These are phyloP conservation scores for Aspergillus transmontanensis DNA, from an alignment of 2,329 filamentous ascomycete species.

Conservation along the genomic window DNA sequence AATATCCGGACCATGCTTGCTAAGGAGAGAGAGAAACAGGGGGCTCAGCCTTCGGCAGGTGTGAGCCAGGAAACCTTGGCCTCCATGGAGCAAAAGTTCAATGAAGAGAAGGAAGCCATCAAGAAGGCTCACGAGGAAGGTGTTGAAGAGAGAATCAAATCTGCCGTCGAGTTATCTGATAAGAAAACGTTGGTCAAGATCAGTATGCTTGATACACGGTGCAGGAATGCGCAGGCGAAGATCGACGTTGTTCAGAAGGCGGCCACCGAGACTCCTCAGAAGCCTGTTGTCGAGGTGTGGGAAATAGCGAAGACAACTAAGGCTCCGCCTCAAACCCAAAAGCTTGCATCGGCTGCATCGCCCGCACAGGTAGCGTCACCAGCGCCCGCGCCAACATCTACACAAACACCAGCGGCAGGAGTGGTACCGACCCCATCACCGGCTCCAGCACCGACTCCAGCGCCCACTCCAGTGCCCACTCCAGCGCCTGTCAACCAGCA, in stretches of 20 bases:
- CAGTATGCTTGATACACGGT: slow-evolving; percentile 76
- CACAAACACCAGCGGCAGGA: slow-evolving; percentile 16
- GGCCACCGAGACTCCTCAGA: slow-evolving; percentile 80
- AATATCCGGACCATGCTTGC: slow-evolving; percentile 59
- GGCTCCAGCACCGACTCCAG: slow-evolving; percentile 15
- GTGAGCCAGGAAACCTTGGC: slow-evolving; percentile 39
- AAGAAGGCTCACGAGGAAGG: slow-evolving; percentile 57
- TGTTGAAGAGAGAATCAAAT: slow-evolving; percentile 59
- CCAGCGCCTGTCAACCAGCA: slow-evolving; percentile 8
- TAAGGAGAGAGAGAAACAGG: slow-evolving; percentile 46
- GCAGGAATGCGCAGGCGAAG: slow-evolving; percentile 67
- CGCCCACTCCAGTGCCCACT: slow-evolving; percentile 19
- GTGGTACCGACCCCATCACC: slow-evolving; percentile 3
- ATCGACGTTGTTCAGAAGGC: slow-evolving; percentile 78
- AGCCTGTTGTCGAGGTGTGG: slow-evolving; percentile 85
- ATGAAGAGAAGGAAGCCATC: slow-evolving; percentile 43
- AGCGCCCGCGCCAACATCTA: slow-evolving; percentile 22
- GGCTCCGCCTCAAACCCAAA: slow-evolving; percentile 45
- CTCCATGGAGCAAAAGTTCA: slow-evolving; percentile 42
- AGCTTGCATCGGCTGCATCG: slow-evolving; percentile 27
- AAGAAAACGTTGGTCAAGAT: slow-evolving; percentile 75
- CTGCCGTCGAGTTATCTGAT: slow-evolving; percentile 68
- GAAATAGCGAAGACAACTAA: slow-evolving; percentile 72
- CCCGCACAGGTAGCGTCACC: slow-evolving; percentile 24
- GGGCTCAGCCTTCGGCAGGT: slow-evolving; percentile 25